Conservation (phyloP, 2,329 filamentous ascomycete species). For the Teratosphaeria zuluensis region DNA sequence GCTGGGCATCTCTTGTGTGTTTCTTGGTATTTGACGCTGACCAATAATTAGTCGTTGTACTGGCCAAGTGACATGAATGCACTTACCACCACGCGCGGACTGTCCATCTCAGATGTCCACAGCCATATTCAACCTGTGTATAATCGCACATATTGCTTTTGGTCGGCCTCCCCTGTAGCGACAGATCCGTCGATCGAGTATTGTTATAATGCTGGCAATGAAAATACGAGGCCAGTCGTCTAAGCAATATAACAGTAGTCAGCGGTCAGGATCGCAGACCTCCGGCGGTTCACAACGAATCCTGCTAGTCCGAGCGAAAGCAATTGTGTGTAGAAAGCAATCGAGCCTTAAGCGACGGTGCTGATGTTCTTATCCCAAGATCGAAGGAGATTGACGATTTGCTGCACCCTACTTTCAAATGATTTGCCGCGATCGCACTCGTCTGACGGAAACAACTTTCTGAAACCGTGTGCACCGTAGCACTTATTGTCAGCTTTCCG, state of each 20-base stretch:
- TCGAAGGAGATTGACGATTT: background rate
- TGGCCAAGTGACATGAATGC: background rate
- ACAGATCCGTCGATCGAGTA: background rate
- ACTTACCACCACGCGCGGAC: slow-evolving; percentile 46
- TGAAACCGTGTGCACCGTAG: background rate
- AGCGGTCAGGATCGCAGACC: too few relatives aligned
- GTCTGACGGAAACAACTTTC: background rate
- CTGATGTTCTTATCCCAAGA: background rate
- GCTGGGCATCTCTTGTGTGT: slow-evolving; percentile 47
- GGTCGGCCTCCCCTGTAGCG: background rate
- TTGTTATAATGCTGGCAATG: background rate
- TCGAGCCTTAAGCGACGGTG: background rate
- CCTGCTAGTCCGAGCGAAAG: background rate
- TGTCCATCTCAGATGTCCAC: slow-evolving; percentile 45
- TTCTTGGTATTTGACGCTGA: slow-evolving; percentile 38
- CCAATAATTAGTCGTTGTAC: background rate
- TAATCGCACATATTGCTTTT: slow-evolving; percentile 43
- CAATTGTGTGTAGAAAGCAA: background rate
- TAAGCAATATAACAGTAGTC: background rate
- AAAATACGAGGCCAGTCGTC: background rate
- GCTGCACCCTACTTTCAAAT: background rate
- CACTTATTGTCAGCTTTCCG: background rate
- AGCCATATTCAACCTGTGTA: slow-evolving; percentile 48
- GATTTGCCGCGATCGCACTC: background rate
- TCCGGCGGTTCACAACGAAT: background rate